Base-by-base conservation (phyloP, 805 yeast genomes). In the Starmerella sirachaensis region DNA sequence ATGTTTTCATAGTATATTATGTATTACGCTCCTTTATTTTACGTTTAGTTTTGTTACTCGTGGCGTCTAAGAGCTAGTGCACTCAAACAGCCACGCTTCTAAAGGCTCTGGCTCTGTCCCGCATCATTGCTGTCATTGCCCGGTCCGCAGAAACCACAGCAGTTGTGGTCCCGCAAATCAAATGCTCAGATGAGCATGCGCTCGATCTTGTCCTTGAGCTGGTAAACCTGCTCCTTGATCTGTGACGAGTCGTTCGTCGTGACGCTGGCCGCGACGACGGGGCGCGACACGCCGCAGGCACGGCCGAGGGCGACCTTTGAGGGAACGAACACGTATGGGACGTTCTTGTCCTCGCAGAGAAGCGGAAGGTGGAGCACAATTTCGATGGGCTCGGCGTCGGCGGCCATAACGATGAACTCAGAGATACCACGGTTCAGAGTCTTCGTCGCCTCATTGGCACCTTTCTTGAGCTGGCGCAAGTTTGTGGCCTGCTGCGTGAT, bases 211-310 rank as follows among this genome's bases (percentile, higher is more conserved):
- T 91, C 96, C 83, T 91, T 91, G 67, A 88, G 85, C 61, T 82
- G 82, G 68, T 81, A 85, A 69, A 91, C 83, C 74, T 88, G 97
- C 74, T 70, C 83, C 75, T 85, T 85, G 70, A 91, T 82, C 58
- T 94, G 81, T 55, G 96, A 85, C 57, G 95, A 94, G 61, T 91
- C 99, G 69, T 91, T 91, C 52, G 97, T 76, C 62, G 99, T 91
- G 61, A 91, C 91, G 48, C 94, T 80, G 49, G 96, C 96, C 60
- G 98, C 94, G 62, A 91, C 88, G 45, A 91, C 99, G 52, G 97
- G 96, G 75, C 99, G 82, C 41, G 97, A 84, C 48, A 91, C 98
- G 70, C 99, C 99, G 71, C 98, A 91, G 57, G 98, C 97, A 72
- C 99, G 83, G 65, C 99, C 99, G 57, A 91, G 73, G 48, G 98